phyloP scores from a whole-genome alignment of 129 eudicot genomes.

The Chrysanthemum seticuspe region DNA sequence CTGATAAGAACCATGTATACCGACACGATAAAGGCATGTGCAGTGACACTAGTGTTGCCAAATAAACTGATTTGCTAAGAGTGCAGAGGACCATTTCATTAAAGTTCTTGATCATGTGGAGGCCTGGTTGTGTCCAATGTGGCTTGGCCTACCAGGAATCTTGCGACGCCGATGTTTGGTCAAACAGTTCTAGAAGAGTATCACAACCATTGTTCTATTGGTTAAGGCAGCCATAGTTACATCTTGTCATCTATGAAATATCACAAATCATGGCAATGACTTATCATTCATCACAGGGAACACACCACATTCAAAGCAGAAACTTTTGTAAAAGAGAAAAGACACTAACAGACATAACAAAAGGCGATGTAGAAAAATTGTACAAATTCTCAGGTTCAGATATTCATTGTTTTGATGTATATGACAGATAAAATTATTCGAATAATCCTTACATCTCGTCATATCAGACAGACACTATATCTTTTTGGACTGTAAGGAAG shows the following conservation, averaged over 20 bases:
- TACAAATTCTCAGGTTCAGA: conserved; percentile 29
- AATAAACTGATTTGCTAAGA: too few relatives aligned
- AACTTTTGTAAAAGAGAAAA: neutral
- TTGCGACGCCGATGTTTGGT: neutral
- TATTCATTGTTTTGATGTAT: conserved; percentile 34
- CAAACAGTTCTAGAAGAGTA: neutral
- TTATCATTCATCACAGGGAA: neutral
- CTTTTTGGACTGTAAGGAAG: conserved; percentile 5
- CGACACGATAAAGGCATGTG: too few relatives aligned
- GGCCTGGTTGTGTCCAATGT: too few relatives aligned
- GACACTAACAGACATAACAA: neutral
- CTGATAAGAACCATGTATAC: too few relatives aligned
- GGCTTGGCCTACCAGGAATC: too few relatives aligned
- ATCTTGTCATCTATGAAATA: neutral
- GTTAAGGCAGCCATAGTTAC: neutral
- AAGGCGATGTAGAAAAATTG: neutral
- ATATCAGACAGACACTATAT: conserved; percentile 29
- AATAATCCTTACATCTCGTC: conserved; percentile 31
- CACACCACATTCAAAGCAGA: neutral
- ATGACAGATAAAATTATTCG: conserved; percentile 35
- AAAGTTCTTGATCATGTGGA: too few relatives aligned
- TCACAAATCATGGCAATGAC: neutral
- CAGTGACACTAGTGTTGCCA: too few relatives aligned
- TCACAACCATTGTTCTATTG: neutral
- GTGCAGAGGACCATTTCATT: too few relatives aligned